Base-by-base conservation (phyloP, 2,329 filamentous ascomycete genomes). In the Chaetomiaceae sp. region DNA sequence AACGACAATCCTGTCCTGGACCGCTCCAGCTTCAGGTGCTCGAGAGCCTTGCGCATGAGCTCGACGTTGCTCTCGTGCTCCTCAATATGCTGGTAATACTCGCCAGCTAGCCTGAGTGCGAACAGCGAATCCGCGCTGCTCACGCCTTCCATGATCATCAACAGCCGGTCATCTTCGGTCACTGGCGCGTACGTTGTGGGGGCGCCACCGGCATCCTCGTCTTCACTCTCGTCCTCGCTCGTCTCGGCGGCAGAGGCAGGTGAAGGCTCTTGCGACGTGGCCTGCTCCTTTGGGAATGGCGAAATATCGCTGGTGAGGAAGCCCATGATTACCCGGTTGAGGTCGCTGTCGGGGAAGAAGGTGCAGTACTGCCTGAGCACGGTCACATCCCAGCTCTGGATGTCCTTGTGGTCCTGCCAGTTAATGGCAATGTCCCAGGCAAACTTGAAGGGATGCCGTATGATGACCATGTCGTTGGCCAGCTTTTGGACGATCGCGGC, bases 381-480 rank as follows among this genome's bases (percentile, higher is more conserved):
- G 35, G 78, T 79, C 35, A 80, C 76, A 60, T 97, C 90, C 71
- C 88, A 85, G 20, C 88, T 79, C n/a, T 75, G 71, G 38, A 93
- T 76, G 38, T 79, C 78, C 56, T 86, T 81, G 34, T 81, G 71
- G 63, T 96, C 90, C 56, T 86, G 79, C 86, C 91, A 97, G 60
- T 97, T 88, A 48, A 98, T 73, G 24, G 86, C 78, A 50, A 96
- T 84, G 58, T 88, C 84, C 94, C 94, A 98, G 0, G 93, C 93
- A 14, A 94, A 74, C 53, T 84, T 80, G 66, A 84, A 95, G 0
- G 88, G 87, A 57, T 97, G 89, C 58, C 91, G 90, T 62, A 98
- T 93, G 49, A 95, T 86, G 50, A 98, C 91, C 86, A 98, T 95
- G 51, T 91, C 93, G 52, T 83, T 81, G 1, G 91, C 89, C 42